Conservation (phyloP, 2,329 filamentous ascomycete species). For the Hymenoscyphus fructigenus region DNA sequence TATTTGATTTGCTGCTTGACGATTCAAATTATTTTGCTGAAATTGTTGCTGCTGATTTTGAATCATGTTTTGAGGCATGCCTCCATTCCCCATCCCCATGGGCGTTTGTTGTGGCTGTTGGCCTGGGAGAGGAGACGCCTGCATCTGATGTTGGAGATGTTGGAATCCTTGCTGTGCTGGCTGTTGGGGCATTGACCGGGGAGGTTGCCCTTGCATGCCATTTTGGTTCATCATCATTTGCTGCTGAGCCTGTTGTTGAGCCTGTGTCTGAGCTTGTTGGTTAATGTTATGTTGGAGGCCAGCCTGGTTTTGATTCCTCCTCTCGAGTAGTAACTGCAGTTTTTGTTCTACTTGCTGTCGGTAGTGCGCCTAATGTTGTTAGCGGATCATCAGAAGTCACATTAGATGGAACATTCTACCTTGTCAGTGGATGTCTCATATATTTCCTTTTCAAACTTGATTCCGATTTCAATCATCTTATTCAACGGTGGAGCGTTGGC, state of each 20-base stretch:
- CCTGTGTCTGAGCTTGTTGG: slow-evolving; percentile 39
- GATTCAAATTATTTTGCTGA: slow-evolving; percentile 33
- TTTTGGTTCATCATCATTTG: slow-evolving; percentile 56
- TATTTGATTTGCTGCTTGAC: slow-evolving; percentile 23
- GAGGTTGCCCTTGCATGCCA: slow-evolving; percentile 51
- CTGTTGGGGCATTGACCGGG: slow-evolving; percentile 48
- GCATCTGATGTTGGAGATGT: slow-evolving; percentile 59
- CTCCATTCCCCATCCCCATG: slow-evolving; percentile 37
- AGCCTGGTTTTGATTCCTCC: slow-evolving; percentile 31
- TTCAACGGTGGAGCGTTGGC: slow-evolving; percentile 24
- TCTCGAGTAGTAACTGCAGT: slow-evolving; percentile 31
- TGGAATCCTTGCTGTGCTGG: slow-evolving; percentile 55
- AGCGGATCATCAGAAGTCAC: slow-evolving; percentile 13
- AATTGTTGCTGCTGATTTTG: slow-evolving; percentile 32
- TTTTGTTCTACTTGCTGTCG: slow-evolving; percentile 32
- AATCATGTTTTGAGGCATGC: slow-evolving; percentile 31
- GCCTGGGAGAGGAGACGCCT: slow-evolving; percentile 51
- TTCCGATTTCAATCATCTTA: slow-evolving; percentile 33
- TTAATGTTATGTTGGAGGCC: slow-evolving; percentile 46
- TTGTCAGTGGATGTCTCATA: slow-evolving; percentile 33
- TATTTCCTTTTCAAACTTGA: slow-evolving; percentile 35
- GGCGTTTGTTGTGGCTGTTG: slow-evolving; percentile 39
- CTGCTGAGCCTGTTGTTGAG: slow-evolving; percentile 43
- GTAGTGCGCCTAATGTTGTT: slow-evolving; percentile 29
- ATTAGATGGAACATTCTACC: slow-evolving; percentile 20